Base-by-base conservation (phyloP, 768 basidiomycete genomes). In the Termitomyces heimii region DNA sequence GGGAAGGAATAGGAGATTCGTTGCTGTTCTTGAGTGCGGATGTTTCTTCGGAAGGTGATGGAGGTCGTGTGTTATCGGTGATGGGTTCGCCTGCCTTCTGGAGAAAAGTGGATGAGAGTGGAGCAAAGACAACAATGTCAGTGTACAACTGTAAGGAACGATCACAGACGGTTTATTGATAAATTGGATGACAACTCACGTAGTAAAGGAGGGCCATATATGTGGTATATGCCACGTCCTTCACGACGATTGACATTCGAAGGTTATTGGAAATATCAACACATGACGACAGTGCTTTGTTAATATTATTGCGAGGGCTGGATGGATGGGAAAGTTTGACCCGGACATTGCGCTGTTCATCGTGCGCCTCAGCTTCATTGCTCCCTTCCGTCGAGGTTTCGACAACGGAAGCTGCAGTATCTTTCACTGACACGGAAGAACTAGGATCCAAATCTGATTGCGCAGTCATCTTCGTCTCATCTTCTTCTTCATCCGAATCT, bases 101-200 rank as follows among this genome's bases (percentile, higher is more conserved):
- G 60, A 68, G 57, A 56, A 89, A 88, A 32, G 83, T 80, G 6
- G 93, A 94, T 0, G 90, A 83, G 18, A 94, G 73, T 0, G 92
- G 92, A 0, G 93, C 89, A 62, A 94, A 94, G 29, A 85, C 79
- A 60, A 94, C 88, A 28, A 79, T 80, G 64, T 93, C 90, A 16
- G 92, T 94, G 67, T 94, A 95, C 26, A 94, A 74, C 92, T 92
- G 62, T 4, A 44, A 62, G 56, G 32, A 5, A n/a, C 28, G 42
- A 14, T 53, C 39, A 57, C 54, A 54, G 34, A 4, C 3, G n/a
- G 10, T 2, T 24, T n/a, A 6, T 39, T 20, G n/a, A 20, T 20
- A 14, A 20, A 10, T 51, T 13, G 22, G 14, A 22, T 35, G 20
- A 43, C 46, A 10, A 68, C 81, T 71, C 63, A 91, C 91, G 70